Percentiles rank a stretch among this genome's conserved stretches.
These are phyloP conservation scores for Lophium mytilinum DNA, from an alignment of 495 filamentous ascomycete species.

Conservation along the genomic window DNA sequence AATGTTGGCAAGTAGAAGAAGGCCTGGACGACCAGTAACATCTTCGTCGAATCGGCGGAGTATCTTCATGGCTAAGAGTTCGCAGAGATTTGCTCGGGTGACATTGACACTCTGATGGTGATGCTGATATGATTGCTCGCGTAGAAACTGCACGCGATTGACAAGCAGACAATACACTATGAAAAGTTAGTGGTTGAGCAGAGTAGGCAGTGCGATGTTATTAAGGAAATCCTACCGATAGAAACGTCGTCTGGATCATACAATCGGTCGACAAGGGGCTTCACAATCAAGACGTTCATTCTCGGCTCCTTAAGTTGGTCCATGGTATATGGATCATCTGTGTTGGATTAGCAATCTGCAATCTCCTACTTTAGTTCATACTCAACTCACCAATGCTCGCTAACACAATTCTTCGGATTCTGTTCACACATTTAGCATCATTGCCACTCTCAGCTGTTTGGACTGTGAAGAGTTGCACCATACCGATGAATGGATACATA, in stretches of 20 bases:
- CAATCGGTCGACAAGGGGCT: conserved; percentile 60
- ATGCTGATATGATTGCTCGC: conserved; percentile 55
- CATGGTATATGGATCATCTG: conserved; percentile 54
- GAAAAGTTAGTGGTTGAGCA: not conserved
- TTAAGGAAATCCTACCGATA: conserved; percentile 35
- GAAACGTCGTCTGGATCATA: conserved; percentile 63
- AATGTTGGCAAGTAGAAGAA: conserved; percentile 62
- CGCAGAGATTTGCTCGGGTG: conserved; percentile 59
- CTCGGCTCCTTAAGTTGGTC: conserved; percentile 61
- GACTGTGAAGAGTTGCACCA: not conserved
- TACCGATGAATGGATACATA: conserved; percentile 33
- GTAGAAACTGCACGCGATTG: conserved; percentile 59
- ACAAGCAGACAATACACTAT: conserved; percentile 63
- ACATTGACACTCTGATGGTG: conserved; percentile 63
- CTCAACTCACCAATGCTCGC: conserved; percentile 17
- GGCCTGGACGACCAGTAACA: conserved; percentile 48
- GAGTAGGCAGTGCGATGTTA: no score
- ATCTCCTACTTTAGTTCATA: no score
- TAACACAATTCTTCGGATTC: conserved; percentile 33
- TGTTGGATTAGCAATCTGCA: not conserved
- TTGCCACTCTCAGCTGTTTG: not conserved
- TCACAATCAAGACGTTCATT: conserved; percentile 61
- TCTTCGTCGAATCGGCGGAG: conserved; percentile 62
- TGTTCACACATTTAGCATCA: not conserved
- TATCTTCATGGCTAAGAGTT: conserved; percentile 58